These are phyloP conservation scores for Stenocarpella maydis DNA, from an alignment of 2,329 filamentous ascomycete genomes.

Conservation along the genomic window DNA sequence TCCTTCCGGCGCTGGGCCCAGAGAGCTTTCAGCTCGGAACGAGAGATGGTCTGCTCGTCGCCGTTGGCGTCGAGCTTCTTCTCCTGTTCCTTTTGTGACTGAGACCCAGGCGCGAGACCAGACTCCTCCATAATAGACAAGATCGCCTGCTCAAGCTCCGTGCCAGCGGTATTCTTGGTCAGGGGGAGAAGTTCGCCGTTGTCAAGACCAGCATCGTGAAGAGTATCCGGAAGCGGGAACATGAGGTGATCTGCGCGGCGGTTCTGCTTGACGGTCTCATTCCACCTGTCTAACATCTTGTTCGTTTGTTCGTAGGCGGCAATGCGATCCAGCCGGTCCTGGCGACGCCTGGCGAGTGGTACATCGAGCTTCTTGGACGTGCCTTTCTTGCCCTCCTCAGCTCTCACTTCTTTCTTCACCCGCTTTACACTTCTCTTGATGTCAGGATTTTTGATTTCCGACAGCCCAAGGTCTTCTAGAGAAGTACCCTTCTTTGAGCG, in stretches of 20 bases:
- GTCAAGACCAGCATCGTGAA: slow-evolving; percentile 66
- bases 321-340: slow-evolving; percentile 82
- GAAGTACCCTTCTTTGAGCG: slow-evolving; percentile 73
- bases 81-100: slow-evolving; percentile 64
- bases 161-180: slow-evolving; percentile 71
- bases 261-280: slow-evolving; percentile 94
- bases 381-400: slow-evolving; percentile 57
- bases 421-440: slow-evolving; percentile 83
- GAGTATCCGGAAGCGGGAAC: slow-evolving; percentile 83
- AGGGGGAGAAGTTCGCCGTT: slow-evolving; percentile 72
- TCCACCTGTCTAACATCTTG: slow-evolving; percentile 89
- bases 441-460: slow-evolving; percentile 75
- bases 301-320: slow-evolving; percentile 92
- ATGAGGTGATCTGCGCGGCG: slow-evolving; percentile 88
- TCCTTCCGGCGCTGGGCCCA: slow-evolving; percentile 79
- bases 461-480: slow-evolving; percentile 76
- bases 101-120: slow-evolving; percentile 66
- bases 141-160: slow-evolving; percentile 85
- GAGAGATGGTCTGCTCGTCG: slow-evolving; percentile 73
- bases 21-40: slow-evolving; percentile 74
- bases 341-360: slow-evolving; percentile 84
- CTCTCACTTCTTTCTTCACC: slow-evolving; percentile 69
- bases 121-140: slow-evolving; percentile 90
- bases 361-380: slow-evolving; percentile 78
- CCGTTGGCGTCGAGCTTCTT: slow-evolving; percentile 71